Evolutionary conservation across 2,329 filamentous ascomycete species (phyloP), one percentile per base, ranked within the genome.

Genomic region (Penicillium sp.): DNA sequence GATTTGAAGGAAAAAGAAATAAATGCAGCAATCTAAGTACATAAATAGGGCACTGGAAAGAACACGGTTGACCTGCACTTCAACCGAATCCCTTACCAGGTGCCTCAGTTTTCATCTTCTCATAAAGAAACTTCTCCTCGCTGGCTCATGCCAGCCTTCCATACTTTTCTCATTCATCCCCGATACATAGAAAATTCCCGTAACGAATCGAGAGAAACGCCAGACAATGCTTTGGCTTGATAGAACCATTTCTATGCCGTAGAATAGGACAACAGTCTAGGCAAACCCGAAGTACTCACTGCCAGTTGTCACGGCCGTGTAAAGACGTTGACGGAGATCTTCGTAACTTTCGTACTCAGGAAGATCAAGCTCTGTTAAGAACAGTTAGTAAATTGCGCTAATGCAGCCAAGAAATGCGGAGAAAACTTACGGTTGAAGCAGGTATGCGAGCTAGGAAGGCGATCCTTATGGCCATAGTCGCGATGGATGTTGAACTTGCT

Each of bases 311-410:
- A 98, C 96, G 55, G 93, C 93, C 60, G 90, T 97, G 69, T 94
- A 84, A 53, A 98, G 74, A 66, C 93, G 89, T 62, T 87, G 83
- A 55, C 93, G 84, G 54, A 98, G 80, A 60, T 80, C 78, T 64
- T 98, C 93, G 71, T 98, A 98, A 68, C 83, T 94, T 64, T 97
- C 93, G 67, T 98, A 98, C 73, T 98, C 93, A 37, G 93, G 93
- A 60, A 98, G 81, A 75, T 98, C 93, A 67, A 98, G 88, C 75
- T 98, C 89, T 95, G 69, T 53, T 46, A 40, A 49, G 38, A 5
- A 26, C 39, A 45, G 61, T 78, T 63, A 77, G 71, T 47, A 48
- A 29, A 49, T 35, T 17, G 22, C 26, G 8, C 21, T n/a, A 34
- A 48, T 21, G 10, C 31, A 44, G 29, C 43, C 9, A 34, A n/a